These are phyloP conservation scores for Brasilioporus rufonigricans DNA, from an alignment of 768 basidiomycete genomes.

Conservation along the genomic window DNA sequence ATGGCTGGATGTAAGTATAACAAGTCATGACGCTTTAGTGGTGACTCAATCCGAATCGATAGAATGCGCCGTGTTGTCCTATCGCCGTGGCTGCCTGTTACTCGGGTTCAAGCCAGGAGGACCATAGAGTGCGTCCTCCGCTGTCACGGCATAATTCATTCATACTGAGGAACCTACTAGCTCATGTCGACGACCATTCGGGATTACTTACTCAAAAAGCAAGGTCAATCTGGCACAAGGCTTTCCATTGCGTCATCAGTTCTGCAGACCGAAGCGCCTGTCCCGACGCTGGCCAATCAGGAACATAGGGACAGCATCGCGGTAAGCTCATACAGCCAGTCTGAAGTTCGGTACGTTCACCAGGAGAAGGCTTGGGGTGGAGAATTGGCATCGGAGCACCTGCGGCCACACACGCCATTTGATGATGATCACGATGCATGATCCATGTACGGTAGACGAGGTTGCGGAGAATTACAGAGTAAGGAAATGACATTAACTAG, in stretches of 20 bases:
- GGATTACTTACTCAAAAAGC: constrained; percentile 67
- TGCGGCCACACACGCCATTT: constrained; percentile 39
- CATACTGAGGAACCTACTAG: constrained; percentile 33
- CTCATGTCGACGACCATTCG: constrained; percentile 62
- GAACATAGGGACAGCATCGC: constrained; percentile 31
- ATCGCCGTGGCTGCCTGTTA: constrained; percentile 77
- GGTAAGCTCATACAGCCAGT: constrained; percentile 27
- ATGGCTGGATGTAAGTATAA: constrained; percentile 65
- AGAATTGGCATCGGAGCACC: constrained; percentile 36
- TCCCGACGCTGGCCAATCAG: constrained; percentile 29
- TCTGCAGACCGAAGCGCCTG: constrained; percentile 28
- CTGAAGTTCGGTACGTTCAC: constrained; percentile 27
- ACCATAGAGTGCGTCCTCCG: constrained; percentile 59
- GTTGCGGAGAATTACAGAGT: not conserved
- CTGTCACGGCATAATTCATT: not conserved
- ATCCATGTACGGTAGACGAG: constrained; percentile 23
- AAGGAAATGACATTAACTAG: constrained; percentile 1
- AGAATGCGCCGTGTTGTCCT: constrained; percentile 84
- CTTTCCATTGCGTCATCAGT: constrained; percentile 26
- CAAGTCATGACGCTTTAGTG: not conserved
- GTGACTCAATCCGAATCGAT: constrained; percentile 4
- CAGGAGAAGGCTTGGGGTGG: constrained; percentile 33
- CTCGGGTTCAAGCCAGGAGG: constrained; percentile 78
- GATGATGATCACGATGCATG: constrained; percentile 38
- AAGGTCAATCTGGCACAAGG: constrained; percentile 19